These are phyloP conservation scores for Austroboletus niveus DNA, from an alignment of 1,284 basidiomycete genomes.

Conservation along the genomic window DNA sequence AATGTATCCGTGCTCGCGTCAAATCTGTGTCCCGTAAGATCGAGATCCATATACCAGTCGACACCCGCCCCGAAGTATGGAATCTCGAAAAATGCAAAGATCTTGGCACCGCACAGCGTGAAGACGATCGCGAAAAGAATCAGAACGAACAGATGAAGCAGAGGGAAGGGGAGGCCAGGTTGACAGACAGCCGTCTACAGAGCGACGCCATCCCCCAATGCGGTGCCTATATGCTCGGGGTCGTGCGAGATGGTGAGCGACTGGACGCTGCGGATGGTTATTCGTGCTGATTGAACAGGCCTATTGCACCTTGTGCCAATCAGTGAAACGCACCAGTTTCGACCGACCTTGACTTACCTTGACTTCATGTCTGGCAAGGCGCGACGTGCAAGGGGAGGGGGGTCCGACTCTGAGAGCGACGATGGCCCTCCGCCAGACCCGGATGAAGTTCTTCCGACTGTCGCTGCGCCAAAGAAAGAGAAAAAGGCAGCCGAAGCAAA, in stretches of 20 bases:
- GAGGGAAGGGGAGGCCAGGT: constrained; percentile 52
- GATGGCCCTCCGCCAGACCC: constrained; percentile 78
- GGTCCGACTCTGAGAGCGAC: constrained; percentile 66
- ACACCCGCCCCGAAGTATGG: constrained; percentile 76
- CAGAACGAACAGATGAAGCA: constrained; percentile 52
- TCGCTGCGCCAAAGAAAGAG: constrained; percentile 55
- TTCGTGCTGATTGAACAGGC: constrained; percentile 41
- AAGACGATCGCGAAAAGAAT: constrained; percentile 75
- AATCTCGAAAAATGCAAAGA: constrained; percentile 64
- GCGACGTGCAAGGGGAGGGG: constrained; percentile 47
- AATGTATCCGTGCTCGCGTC: constrained; percentile 68
- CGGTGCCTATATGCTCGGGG: constrained; percentile 68
- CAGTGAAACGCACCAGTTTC: constrained; percentile 71
- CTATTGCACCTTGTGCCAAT: constrained; percentile 77
- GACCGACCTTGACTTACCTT: constrained; percentile 76
- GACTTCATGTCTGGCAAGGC: constrained; percentile 65
- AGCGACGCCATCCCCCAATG: constrained; percentile 67
- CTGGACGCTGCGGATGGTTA: background rate
- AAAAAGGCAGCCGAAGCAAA: constrained; percentile 53
- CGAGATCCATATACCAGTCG: constrained; percentile 76
- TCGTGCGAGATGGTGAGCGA: constrained; percentile 64
- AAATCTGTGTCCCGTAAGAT: constrained; percentile 61
- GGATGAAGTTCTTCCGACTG: constrained; percentile 56
- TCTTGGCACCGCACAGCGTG: constrained; percentile 58
- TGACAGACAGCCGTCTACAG: constrained; percentile 66